Base-by-base conservation (phyloP, 495 filamentous ascomycete genomes). In the Margaritispora aquatica region DNA sequence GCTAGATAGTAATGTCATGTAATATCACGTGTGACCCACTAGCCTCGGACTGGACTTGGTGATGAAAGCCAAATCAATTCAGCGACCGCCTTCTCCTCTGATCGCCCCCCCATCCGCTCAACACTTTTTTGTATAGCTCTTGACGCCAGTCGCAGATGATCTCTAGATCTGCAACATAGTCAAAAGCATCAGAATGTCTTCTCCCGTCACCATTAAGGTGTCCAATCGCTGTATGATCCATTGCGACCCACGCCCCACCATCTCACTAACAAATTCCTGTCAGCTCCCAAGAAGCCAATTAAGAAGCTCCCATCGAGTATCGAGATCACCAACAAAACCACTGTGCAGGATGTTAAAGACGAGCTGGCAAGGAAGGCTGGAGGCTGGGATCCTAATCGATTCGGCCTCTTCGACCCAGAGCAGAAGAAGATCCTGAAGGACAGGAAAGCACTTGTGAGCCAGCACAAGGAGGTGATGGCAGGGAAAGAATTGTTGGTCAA, bases 401-500 rank as follows among this genome's bases (percentile, higher is more conserved):
- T 88, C 23, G 85, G 85, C 24, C 78, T 88, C 64, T 82, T 85
- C 54, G 79, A 96, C 49, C 82, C 87, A n/a, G 84, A 85, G 65
- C 83, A 83, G 57, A 84, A 75, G 66, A 78, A 80, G 70, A 78
- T 74, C 26, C 67, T 83, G 58, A 84, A 85, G 68, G 81, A 85
- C 66, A 71, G 77, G 55, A 75, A 72, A 59, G 74, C 77, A 11
- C 63, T 76, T 41, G 68, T 88, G 19, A 72, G 88, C 29, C 76
- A 86, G 47, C 77, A 83, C 51, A 76, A 78, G 1, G 88, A 86
- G 0, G 77, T 97, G 17, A 73, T 80, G 46, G 80, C 88, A 36
- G 79, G 82, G 23, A 86, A 84, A 59, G 82, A 87, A 57, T 79
- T 98, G 26, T 83, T 92, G 64, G 88, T 97, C 60, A 97, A 98